Conservation (phyloP, 768 basidiomycete species). For the Daedalea quercina region DNA sequence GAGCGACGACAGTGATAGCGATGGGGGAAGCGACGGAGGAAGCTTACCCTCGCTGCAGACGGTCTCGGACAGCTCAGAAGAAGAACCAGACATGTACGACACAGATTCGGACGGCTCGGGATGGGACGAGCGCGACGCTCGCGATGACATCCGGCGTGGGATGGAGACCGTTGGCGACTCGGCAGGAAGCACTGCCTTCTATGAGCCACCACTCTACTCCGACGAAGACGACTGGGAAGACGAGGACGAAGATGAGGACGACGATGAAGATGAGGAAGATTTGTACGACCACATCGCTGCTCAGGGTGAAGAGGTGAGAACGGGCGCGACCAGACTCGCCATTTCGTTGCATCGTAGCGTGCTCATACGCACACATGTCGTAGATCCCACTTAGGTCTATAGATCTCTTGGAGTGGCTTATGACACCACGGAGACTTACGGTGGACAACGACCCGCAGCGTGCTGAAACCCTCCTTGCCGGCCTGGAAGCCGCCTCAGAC, state of each 20-base stretch:
- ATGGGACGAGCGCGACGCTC: background rate
- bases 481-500: slow-evolving; percentile 55
- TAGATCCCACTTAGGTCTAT: background rate
- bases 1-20: background rate
- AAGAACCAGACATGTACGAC: slow-evolving; percentile 3
- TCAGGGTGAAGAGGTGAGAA: background rate
- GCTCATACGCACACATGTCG: background rate
- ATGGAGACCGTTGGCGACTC: background rate
- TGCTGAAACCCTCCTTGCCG: slow-evolving; percentile 55
- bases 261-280: background rate
- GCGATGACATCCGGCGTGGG: background rate
- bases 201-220: background rate
- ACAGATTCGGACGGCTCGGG: slow-evolving; percentile 5
- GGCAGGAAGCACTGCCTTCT: background rate
- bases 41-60: slow-evolving; percentile 19
- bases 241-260: slow-evolving; percentile 6
- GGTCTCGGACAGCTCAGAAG: slow-evolving; percentile 18
- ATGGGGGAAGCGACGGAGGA: slow-evolving; percentile 8
- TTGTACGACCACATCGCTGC: background rate
- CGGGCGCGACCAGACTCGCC: background rate
- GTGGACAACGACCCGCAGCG: slow-evolving; percentile 49
- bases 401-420: background rate
- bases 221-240: slow-evolving; percentile 7
- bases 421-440: background rate
- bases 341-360: background rate